Evolutionary conservation across 441 rosid genomes (phyloP).

Genomic region (Adansonia grandidieri): DNA sequence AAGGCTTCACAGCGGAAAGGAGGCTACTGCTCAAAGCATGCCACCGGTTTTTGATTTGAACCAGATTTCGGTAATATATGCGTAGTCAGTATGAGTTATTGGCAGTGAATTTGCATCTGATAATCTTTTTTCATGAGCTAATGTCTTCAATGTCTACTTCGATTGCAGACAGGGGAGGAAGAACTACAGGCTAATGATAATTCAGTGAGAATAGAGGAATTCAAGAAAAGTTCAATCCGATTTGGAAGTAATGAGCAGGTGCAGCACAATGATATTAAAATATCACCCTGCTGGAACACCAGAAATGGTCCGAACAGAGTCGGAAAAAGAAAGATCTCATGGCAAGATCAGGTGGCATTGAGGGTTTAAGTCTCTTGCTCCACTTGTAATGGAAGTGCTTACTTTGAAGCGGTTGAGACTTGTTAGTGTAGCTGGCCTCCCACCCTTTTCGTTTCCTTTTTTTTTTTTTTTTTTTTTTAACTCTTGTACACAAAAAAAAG

Average conservation of each 20-base stretch:
- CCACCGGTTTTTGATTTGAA: conserved; percentile 69
- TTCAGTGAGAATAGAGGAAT: conserved; percentile 46
- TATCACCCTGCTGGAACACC: conserved; percentile 58
- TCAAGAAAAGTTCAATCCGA: conserved; percentile 40
- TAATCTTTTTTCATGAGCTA: conserved; percentile 24
- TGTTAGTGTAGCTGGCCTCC: conserved; percentile 27
- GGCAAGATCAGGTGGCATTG: conserved; percentile 94
- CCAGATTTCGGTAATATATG: conserved; percentile 71
- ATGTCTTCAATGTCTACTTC: neutral
- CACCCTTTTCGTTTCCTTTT: neutral
- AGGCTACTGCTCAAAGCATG: conserved; percentile 36
- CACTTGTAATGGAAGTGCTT: conserved; percentile 25
- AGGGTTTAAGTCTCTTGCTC: conserved; percentile 51
- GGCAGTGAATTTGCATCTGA: neutral
- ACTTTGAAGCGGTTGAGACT: conserved; percentile 27
- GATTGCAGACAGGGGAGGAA: conserved; percentile 78
- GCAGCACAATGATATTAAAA: conserved; percentile 45
- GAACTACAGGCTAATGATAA: conserved; percentile 52
- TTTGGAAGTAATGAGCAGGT: conserved; percentile 50
- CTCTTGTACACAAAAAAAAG: conserved; percentile 30
- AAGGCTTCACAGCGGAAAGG: conserved; percentile 50
- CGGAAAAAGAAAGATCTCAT: conserved; percentile 89
- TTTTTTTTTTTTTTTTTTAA: neutral
- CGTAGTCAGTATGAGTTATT: neutral
- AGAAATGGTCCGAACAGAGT: conserved; percentile 55